Conservation (phyloP, 768 basidiomycete genomes). For the Leccinum boreale region DNA sequence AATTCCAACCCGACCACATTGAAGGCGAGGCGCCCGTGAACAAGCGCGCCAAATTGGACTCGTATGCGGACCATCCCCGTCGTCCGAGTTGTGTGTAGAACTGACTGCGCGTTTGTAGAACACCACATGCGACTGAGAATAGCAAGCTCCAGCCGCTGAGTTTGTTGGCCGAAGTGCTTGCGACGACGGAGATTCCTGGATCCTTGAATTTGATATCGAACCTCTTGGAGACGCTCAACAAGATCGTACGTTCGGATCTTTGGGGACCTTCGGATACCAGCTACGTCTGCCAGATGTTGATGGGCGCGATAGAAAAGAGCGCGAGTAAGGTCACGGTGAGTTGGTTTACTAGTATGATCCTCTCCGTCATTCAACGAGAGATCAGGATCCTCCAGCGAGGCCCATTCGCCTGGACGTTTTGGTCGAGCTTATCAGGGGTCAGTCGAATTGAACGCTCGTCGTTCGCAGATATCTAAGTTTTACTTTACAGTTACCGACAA, state of each 20-base stretch:
- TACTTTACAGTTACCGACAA: conserved; percentile 70
- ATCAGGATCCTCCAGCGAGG: conserved; percentile 53
- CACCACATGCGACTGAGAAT: conserved; percentile 30
- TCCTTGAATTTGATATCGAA: conserved; percentile 68
- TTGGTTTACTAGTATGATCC: neutral
- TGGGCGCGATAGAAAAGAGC: conserved; percentile 73
- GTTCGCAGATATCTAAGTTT: neutral
- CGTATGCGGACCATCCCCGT: conserved; percentile 45
- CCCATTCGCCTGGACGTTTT: conserved; percentile 79
- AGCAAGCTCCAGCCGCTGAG: conserved; percentile 47
- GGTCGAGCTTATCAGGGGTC: conserved; percentile 83
- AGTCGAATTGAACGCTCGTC: neutral
- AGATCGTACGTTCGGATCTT: conserved; percentile 55
- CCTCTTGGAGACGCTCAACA: conserved; percentile 70
- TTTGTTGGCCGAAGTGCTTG: conserved; percentile 68
- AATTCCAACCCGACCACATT: conserved; percentile 44
- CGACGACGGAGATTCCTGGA: conserved; percentile 59
- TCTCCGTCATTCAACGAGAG: neutral
- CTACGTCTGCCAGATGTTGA: conserved; percentile 80
- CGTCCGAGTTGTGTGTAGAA: neutral
- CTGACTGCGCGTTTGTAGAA: conserved; percentile 2
- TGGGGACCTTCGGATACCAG: conserved; percentile 60
- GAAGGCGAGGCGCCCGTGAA: conserved; percentile 46
- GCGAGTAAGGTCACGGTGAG: conserved; percentile 56
- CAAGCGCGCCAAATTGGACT: conserved; percentile 63